A percentile compares a stretch with the other conserved stretches of the same genome.
Conservation (phyloP, 129 eudicot species). For the Saussurea involucrata region DNA sequence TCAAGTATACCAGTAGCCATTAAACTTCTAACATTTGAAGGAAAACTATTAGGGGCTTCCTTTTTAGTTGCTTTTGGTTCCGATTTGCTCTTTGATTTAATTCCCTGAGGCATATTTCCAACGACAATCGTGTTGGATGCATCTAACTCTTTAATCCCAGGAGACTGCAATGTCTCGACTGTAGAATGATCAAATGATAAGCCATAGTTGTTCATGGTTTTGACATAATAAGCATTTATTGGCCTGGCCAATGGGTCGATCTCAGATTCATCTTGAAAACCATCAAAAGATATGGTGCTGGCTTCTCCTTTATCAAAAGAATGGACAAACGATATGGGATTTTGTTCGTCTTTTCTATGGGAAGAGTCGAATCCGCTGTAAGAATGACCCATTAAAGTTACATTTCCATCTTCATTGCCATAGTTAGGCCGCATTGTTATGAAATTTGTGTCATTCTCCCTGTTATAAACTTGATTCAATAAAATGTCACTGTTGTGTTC, state of each 20-base stretch:
- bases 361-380: constrained; percentile 41
- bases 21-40: constrained; percentile 83
- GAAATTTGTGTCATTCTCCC: constrained; percentile 35
- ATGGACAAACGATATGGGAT: constrained; percentile 33
- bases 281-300: constrained; percentile 57
- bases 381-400: constrained; percentile 44
- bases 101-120: constrained; percentile 26
- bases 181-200: constrained; percentile 53
- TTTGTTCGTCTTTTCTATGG: constrained; percentile 44
- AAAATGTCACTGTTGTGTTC: constrained; percentile 22
- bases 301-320: constrained; percentile 36
- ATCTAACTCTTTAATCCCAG: constrained; percentile 44
- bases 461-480: constrained; percentile 32
- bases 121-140: constrained; percentile 34
- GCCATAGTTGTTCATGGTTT: constrained; percentile 38
- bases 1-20: constrained; percentile 86
- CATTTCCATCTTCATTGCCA: constrained; percentile 43
- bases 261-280: constrained; percentile 53
- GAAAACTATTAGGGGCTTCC: constrained; percentile 87
- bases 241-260: constrained; percentile 49
- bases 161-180: constrained; percentile 34
- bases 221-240: constrained; percentile 33
- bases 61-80: constrained; percentile 60
- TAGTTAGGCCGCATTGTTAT: constrained; percentile 48
- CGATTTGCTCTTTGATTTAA: constrained; percentile 45